Conservation (phyloP, 257 asterid genomes). For the Fraxinus americana region DNA sequence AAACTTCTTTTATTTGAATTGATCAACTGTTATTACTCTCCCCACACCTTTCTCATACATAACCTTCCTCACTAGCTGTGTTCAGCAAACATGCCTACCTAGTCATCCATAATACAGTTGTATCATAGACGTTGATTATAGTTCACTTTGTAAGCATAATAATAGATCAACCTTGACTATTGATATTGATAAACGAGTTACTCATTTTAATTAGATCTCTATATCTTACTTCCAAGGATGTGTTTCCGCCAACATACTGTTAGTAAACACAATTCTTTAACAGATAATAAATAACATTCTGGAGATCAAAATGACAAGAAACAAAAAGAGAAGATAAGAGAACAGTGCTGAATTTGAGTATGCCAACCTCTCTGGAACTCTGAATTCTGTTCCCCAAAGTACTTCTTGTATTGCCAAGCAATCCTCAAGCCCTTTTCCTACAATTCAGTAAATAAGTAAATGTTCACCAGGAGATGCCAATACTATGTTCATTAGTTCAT, state of each 20-base stretch:
- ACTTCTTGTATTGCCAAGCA: conserved; percentile 99
- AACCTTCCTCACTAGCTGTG: conserved; percentile 3
- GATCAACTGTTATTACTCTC: not conserved
- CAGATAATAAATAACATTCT: not conserved
- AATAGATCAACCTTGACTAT: not conserved
- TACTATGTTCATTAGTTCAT: not conserved
- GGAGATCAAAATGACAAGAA: conserved; percentile 9
- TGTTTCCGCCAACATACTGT: not conserved
- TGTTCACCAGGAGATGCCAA: conserved; percentile 18
- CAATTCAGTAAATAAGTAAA: conserved; percentile 8
- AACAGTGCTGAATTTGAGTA: not conserved
- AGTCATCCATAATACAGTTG: not conserved
- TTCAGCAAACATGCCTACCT: conserved; percentile 11
- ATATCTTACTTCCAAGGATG: conserved; percentile 12
- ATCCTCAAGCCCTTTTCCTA: conserved; percentile 93
- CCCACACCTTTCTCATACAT: conserved; percentile 13
- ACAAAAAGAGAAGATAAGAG: conserved; percentile 8
- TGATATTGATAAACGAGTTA: not conserved
- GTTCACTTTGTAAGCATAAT: not conserved
- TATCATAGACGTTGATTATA: not conserved
- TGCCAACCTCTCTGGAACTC: conserved; percentile 68
- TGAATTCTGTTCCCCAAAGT: conserved; percentile 64
- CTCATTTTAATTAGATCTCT: not conserved
- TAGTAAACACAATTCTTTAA: not conserved
- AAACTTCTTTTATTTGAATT: conserved; percentile 9